phyloP scores from a whole-genome alignment of 441 rosid genomes.

The Dalechampia spathulata region DNA sequence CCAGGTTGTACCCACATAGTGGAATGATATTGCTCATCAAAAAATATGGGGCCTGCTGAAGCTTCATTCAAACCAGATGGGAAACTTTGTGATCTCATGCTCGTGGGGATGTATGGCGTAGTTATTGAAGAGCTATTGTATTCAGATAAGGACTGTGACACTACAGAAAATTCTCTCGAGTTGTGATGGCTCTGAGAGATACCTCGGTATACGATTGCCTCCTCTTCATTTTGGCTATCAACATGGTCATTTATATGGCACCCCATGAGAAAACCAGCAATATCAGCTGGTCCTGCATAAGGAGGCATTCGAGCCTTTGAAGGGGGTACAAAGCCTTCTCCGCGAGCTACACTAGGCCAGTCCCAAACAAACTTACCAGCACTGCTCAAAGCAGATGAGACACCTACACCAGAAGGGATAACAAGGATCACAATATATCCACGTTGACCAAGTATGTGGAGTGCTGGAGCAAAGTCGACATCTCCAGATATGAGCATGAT shows the following conservation, averaged over 20 bases:
- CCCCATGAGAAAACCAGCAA: constrained; percentile 44
- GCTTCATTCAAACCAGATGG: constrained; percentile 51
- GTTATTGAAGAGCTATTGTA: constrained; percentile 28
- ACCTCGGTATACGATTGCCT: constrained; percentile 65
- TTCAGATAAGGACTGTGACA: constrained; percentile 51
- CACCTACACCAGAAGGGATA: constrained; percentile 77
- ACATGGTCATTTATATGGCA: constrained; percentile 34
- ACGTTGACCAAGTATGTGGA: constrained; percentile 90
- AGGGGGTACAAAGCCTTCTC: constrained; percentile 80
- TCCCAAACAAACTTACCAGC: constrained; percentile 97
- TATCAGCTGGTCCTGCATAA: constrained; percentile 31
- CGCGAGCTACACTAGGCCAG: constrained; percentile 95
- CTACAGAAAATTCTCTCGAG: constrained; percentile 51
- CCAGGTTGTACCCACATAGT: constrained; percentile 91
- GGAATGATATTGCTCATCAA: constrained; percentile 48
- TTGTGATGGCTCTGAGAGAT: constrained; percentile 50
- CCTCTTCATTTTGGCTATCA: constrained; percentile 63
- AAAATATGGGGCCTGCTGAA: constrained; percentile 28
- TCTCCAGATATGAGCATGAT: constrained; percentile 89
- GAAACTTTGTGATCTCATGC: constrained; percentile 46
- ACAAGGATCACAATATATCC: constrained; percentile 82
- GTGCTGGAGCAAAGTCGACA: constrained; percentile 92
- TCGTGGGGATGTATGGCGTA: constrained; percentile 31
- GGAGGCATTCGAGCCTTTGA: constrained; percentile 38
- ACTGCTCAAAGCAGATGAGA: constrained; percentile 78